phyloP scores from a whole-genome alignment of 2,329 filamentous ascomycete species.

The Sporothrix variecibatus region DNA sequence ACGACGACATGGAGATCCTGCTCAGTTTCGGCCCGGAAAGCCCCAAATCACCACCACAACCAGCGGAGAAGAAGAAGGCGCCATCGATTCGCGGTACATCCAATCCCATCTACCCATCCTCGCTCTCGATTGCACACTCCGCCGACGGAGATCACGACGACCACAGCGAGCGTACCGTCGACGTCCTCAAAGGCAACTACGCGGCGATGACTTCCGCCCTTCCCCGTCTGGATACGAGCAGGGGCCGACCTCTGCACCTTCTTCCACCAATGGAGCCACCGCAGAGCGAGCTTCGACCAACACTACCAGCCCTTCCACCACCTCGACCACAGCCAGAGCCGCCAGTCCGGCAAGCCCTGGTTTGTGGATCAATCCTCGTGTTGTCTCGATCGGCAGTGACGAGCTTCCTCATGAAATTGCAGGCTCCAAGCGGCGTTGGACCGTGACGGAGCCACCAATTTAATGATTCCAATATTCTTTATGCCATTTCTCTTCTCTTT shows the following conservation, averaged over 20 bases:
- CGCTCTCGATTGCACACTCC: conserved; percentile 22
- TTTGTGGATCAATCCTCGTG: conserved; percentile 46
- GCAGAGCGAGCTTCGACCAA: neutral
- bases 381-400: neutral
- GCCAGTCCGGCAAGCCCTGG: conserved; percentile 34
- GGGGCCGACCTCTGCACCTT: neutral
- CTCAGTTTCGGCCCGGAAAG: conserved; percentile 31
- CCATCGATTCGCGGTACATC: conserved; percentile 19
- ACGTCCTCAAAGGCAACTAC: neutral
- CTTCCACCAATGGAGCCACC: neutral
- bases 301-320: neutral
- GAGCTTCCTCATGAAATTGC: conserved; percentile 50
- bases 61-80: conserved; percentile 10
- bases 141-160: conserved; percentile 19
- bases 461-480: neutral
- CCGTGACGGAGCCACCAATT: conserved; percentile 48
- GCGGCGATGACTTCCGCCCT: conserved; percentile 2
- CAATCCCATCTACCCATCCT: conserved; percentile 9
- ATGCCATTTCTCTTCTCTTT: neutral
- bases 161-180: neutral
- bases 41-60: neutral
- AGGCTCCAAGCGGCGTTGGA: conserved; percentile 57
- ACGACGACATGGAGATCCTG: conserved; percentile 44
- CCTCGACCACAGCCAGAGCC: neutral
- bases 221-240: conserved; percentile 14